A percentile compares a stretch with the other conserved stretches of the same genome.
These are phyloP conservation scores for Aspergillus ochraceus DNA, from an alignment of 2,329 filamentous ascomycete species.

Conservation along the genomic window DNA sequence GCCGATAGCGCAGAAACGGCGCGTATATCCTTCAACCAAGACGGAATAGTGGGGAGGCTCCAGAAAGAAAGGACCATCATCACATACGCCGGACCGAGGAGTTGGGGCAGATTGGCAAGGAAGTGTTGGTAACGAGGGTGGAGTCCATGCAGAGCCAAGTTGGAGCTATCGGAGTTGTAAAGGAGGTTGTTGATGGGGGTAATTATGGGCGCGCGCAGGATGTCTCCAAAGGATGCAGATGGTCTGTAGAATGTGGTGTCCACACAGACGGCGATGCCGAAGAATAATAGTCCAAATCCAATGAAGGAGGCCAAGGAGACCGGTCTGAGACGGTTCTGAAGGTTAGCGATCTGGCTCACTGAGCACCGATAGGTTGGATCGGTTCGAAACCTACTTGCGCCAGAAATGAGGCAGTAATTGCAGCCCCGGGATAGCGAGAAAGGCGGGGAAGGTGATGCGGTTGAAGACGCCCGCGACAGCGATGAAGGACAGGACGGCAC, in stretches of 20 bases:
- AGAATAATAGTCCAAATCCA: conserved; percentile 65
- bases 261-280: conserved; percentile 70
- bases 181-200: conserved; percentile 75
- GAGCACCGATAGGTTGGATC: background rate
- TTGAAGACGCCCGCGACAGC: conserved; percentile 89
- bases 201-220: conserved; percentile 62
- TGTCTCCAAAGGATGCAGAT: conserved; percentile 35
- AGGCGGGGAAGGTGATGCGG: conserved; percentile 94
- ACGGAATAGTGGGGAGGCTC: conserved; percentile 29
- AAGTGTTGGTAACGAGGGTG: conserved; percentile 79
- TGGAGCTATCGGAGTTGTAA: conserved; percentile 70
- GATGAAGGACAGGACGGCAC: conserved; percentile 75
- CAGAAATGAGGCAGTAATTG: conserved; percentile 82
- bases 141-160: conserved; percentile 72
- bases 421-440: conserved; percentile 79
- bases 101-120: conserved; percentile 67
- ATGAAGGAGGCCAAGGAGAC: conserved; percentile 63
- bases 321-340: conserved; percentile 50
- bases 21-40: conserved; percentile 40
- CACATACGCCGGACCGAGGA: conserved; percentile 68
- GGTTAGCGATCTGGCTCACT: conserved; percentile 12
- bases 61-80: conserved; percentile 54
- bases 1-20: conserved; percentile 46
- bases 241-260: conserved; percentile 80
- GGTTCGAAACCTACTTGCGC: conserved; percentile 62